Evolutionary conservation across 1,139 yeast genomes (phyloP).

Genomic region (Saccharomyces hybrid): DNA sequence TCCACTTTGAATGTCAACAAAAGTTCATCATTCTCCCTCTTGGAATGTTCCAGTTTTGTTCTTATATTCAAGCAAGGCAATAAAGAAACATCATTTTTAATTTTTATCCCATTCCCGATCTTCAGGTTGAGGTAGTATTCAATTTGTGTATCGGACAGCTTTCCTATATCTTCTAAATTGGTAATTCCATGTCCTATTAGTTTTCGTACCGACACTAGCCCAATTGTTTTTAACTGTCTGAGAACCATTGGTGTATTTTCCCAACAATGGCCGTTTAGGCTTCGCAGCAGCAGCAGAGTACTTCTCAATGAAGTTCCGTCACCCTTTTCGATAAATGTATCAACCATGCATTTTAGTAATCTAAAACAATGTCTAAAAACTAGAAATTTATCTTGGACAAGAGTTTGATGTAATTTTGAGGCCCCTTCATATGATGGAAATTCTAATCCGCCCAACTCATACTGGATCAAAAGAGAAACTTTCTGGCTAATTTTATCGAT

Average conservation of each 20-base stretch:
- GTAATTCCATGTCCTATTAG: constrained; percentile 34
- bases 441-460: constrained; percentile 42
- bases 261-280: constrained; percentile 42
- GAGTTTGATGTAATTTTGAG: constrained; percentile 33
- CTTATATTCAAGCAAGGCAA: constrained; percentile 32
- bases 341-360: constrained; percentile 38
- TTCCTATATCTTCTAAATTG: constrained; percentile 29
- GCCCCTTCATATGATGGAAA: constrained; percentile 39
- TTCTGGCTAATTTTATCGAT: constrained; percentile 31
- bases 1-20: constrained; percentile 21
- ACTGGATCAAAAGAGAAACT: constrained; percentile 37
- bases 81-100: constrained; percentile 26
- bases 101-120: constrained; percentile 36
- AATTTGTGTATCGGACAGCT: constrained; percentile 31
- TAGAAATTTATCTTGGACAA: constrained; percentile 38
- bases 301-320: constrained; percentile 38
- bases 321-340: constrained; percentile 36
- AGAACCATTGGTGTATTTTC: constrained; percentile 39
- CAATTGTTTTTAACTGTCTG: constrained; percentile 41
- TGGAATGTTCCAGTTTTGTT: constrained; percentile 11
- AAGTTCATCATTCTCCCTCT: constrained; percentile 7
- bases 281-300: constrained; percentile 35
- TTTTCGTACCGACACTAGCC: constrained; percentile 35
- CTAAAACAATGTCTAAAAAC: constrained; percentile 38
- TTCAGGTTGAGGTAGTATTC: constrained; percentile 37